Base-by-base conservation (phyloP, 345 rosid species). In the Eucalyptus fibrosa region DNA sequence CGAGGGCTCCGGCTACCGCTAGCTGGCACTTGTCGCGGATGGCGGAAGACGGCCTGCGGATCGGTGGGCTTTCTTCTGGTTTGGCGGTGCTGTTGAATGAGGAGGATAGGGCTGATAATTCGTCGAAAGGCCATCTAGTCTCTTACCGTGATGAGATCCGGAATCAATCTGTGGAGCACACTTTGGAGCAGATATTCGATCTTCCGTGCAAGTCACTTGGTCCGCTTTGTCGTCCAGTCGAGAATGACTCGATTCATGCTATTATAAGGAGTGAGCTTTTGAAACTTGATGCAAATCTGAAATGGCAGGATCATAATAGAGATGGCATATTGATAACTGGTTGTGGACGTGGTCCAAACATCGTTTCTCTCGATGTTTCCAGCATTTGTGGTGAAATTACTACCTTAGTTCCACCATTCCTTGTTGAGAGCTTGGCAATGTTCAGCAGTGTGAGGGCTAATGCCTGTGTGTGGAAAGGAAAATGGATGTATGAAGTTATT, bases 401-500 rank as follows among this genome's bases (percentile, higher is more conserved):
- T 91, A 91, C 93, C 42, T 87, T 94, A 59, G 95, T 95, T 92
- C 93, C 94, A 5, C 98, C 98, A 51, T 92, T 96, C 89, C 96
- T 96, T 50, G 89, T 98, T 34, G 99, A 98, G 96, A 97, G 99
- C 93, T 90, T 96, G 90, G 96, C 99, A 16, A 90, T 96, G 89
- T 98, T 98, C 91, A 97, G 99, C 88, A 96, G 99, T 30, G 93
- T 91, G 60, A 96, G 98, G 94, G 97, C 98, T 82, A 98, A 98
- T 93, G 94, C 92, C 88, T 94, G 93, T 92, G 96, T 95, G 88
- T 97, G 99, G 99, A 95, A 94, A 92, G 97, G 99, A 28, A 97
- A 95, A 93, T 97, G 99, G 99, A 97, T 97, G 99, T 97, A 97
- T 91, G 99, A 97, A 95, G 98, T 96, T 50, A 90, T 94, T 82